phyloP scores from a whole-genome alignment of 2,329 filamentous ascomycete genomes.

The Aspergillus carbonarius region DNA sequence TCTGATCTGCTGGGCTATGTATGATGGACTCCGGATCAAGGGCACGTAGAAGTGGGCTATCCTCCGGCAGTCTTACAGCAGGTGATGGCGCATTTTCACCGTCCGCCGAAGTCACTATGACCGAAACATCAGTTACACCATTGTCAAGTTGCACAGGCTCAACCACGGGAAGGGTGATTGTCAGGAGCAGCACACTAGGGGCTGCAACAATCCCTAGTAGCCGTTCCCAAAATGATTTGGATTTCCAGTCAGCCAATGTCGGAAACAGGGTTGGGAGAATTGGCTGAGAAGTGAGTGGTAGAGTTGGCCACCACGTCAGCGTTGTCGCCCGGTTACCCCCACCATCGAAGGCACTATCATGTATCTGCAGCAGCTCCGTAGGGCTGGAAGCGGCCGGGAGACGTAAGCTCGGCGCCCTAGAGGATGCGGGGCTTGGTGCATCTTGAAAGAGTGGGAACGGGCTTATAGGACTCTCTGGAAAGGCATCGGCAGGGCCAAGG shows the following conservation, averaged over 20 bases:
- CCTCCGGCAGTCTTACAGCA: constrained; percentile 35
- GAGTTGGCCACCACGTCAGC: constrained; percentile 76
- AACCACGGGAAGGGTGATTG: constrained; percentile 86
- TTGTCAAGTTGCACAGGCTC: constrained; percentile 63
- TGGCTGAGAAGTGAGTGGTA: constrained; percentile 65
- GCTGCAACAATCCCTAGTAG: constrained; percentile 77
- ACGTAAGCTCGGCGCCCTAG: constrained; percentile 56
- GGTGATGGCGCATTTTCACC: constrained; percentile 21
- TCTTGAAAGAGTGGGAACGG: constrained; percentile 72
- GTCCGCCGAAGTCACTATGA: constrained; percentile 25
- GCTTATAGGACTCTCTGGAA: constrained; percentile 46
- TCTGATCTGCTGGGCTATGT: constrained; percentile 11
- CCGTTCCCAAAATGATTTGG: constrained; percentile 83
- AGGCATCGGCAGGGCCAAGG: constrained; percentile 9
- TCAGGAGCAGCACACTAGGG: constrained; percentile 86
- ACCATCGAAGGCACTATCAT: constrained; percentile 40
- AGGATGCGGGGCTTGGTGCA: constrained; percentile 47
- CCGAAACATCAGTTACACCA: constrained; percentile 40
- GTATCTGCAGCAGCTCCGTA: constrained; percentile 29
- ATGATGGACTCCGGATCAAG: constrained; percentile 13
- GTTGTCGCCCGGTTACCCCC: constrained; percentile 38
- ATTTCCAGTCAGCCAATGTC: constrained; percentile 75
- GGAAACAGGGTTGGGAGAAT: constrained; percentile 79
- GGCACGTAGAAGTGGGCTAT: constrained; percentile 35
- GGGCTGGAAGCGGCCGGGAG: constrained; percentile 50